These are phyloP conservation scores for Barnettozyma wickerhamii DNA, from an alignment of 805 yeast genomes.

Conservation along the genomic window DNA sequence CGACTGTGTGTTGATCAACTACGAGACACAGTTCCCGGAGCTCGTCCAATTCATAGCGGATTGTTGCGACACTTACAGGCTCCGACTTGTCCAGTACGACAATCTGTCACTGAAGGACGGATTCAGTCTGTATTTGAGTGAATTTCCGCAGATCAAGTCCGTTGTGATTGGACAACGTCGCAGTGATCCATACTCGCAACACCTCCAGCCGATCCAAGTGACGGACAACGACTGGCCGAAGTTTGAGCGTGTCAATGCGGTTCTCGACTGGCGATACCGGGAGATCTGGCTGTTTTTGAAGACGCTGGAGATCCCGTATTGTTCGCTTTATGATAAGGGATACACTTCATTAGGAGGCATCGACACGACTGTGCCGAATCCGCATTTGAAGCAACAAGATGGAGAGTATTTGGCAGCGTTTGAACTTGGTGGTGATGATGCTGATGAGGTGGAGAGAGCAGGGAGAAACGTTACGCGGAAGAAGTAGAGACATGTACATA, in stretches of 20 bases:
- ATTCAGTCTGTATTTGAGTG: conserved; percentile 53
- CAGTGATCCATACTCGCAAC: conserved; percentile 78
- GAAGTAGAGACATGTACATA: neutral
- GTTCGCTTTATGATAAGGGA: conserved; percentile 74
- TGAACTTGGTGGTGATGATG: conserved; percentile 52
- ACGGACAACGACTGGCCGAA: conserved; percentile 94
- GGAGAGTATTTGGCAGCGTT: conserved; percentile 48
- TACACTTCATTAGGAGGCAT: conserved; percentile 89
- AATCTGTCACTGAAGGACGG: conserved; percentile 60
- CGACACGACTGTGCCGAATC: conserved; percentile 67
- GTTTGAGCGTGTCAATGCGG: conserved; percentile 81
- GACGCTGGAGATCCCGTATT: conserved; percentile 57
- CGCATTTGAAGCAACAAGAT: conserved; percentile 37
- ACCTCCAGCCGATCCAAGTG: conserved; percentile 53
- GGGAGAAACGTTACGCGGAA: too few relatives aligned
- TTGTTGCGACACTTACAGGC: conserved; percentile 50
- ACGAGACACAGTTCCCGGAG: conserved; percentile 67
- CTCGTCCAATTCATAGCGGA: conserved; percentile 59
- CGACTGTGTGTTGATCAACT: conserved; percentile 69
- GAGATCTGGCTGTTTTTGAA: conserved; percentile 84
- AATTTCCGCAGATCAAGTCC: conserved; percentile 54
- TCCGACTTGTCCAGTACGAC: conserved; percentile 39
- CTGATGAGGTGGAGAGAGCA: conserved; percentile 55
- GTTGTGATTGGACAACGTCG: conserved; percentile 85
- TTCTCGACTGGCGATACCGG: conserved; percentile 79